phyloP scores from a whole-genome alignment of 768 basidiomycete genomes.

The Inosperma sp. region DNA sequence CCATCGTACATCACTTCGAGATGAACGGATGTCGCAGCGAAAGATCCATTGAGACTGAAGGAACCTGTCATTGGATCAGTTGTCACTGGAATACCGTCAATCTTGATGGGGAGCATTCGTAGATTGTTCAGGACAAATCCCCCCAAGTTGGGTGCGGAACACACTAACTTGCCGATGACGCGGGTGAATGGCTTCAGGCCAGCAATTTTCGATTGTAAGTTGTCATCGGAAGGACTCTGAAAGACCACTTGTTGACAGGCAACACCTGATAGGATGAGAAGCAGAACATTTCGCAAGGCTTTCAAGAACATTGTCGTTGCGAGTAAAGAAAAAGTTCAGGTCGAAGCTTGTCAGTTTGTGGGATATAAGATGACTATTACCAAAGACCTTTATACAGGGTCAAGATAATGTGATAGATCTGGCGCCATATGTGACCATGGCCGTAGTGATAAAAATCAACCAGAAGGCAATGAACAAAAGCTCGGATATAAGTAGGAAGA shows the following conservation, averaged over 20 bases:
- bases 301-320: neutral
- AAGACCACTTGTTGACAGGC: neutral
- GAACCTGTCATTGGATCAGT: neutral
- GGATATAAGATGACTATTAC: too few species aligned
- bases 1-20: neutral
- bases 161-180: neutral
- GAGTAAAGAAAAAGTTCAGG: too few species aligned
- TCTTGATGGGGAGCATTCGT: conserved; percentile 1
- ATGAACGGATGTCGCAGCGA: neutral
- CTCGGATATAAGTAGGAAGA: too few species aligned
- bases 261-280: neutral
- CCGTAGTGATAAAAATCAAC: too few species aligned
- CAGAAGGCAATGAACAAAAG: too few species aligned
- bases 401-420: too few species aligned
- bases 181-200: neutral
- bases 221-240: neutral
- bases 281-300: neutral
- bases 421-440: too few species aligned
- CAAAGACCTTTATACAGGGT: too few species aligned
- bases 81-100: neutral
- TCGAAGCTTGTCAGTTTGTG: too few species aligned
- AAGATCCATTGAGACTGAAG: neutral
- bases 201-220: neutral
- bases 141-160: neutral
- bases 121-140: neutral